Evolutionary conservation across 1,139 yeast genomes (phyloP).

Genomic region (Suhomyces ambrosiae): DNA sequence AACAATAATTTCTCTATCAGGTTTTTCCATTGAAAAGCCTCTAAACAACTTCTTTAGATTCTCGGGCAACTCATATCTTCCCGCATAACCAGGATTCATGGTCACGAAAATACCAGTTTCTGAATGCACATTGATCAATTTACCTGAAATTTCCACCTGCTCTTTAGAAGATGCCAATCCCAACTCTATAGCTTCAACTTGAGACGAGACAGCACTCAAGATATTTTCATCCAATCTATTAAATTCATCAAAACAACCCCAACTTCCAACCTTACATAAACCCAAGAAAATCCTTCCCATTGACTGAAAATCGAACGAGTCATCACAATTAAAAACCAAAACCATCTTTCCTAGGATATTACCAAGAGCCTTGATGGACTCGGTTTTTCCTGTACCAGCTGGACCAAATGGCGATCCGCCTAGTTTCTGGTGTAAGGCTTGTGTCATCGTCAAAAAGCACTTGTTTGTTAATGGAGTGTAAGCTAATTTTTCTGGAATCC

Average conservation of each 20-base stretch:
- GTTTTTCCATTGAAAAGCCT: slow-evolving; percentile 70
- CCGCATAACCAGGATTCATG: slow-evolving; percentile 89
- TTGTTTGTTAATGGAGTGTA: slow-evolving; percentile 72
- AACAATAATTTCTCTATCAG: slow-evolving; percentile 71
- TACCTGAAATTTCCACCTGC: slow-evolving; percentile 53
- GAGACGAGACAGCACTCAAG: slow-evolving; percentile 84
- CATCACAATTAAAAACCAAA: slow-evolving; percentile 88
- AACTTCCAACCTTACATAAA: slow-evolving; percentile 82
- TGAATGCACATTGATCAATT: slow-evolving; percentile 42
- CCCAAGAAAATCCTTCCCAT: slow-evolving; percentile 81
- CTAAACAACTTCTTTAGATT: slow-evolving; percentile 80
- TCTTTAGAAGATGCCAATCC: slow-evolving; percentile 36
- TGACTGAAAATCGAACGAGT: slow-evolving; percentile 78
- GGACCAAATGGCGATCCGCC: slow-evolving; percentile 98
- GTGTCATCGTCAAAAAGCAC: slow-evolving; percentile 70
- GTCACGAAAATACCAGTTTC: slow-evolving; percentile 83
- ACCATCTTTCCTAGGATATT: slow-evolving; percentile 80
- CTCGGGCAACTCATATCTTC: slow-evolving; percentile 82
- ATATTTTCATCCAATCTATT: slow-evolving; percentile 74
- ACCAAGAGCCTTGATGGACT: slow-evolving; percentile 84
- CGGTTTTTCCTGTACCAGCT: slow-evolving; percentile 98
- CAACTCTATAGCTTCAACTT: slow-evolving; percentile 70
- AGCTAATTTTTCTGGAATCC: slow-evolving; percentile 73
- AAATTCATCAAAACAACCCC: slow-evolving; percentile 98
- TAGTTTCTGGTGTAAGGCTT: slow-evolving; percentile 67